Evolutionary conservation across 1,139 yeast genomes (phyloP), one percentile per base, ranked within the genome.

Genomic region (Pichia sp.): DNA sequence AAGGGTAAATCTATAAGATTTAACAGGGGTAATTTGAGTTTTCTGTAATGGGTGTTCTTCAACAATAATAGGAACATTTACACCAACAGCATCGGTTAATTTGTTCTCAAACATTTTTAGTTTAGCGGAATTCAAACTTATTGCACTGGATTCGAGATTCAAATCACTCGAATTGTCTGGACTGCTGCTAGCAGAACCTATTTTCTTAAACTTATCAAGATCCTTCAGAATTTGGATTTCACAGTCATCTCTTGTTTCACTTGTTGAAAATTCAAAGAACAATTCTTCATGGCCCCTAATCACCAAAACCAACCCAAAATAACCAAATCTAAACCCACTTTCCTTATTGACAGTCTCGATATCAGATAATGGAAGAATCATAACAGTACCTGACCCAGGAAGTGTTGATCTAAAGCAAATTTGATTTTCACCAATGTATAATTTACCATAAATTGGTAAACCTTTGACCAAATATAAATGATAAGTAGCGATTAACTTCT

Each of bases 391-490:
- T 0, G 85, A 76, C 0, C 96, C 96, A 0, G 95, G 95, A 6
- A 89, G 62, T 40, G 88, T 70, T 45, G 96, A 84, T 51, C 95
- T 72, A 65, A 86, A 91, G 54, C 96, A 90, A 17, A 91, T 62
- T 52, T 75, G 79, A 33, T 72, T 73, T 22, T 75, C 71, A 1
- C 96, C 87, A 18, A 91, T 61, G 59, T 89, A 89, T 3, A 91
- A 61, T 60, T 87, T 87, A 3, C 98, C 98, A 66, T 86, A 87
- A 5, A 84, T 71, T 0, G 96, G 96, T 17, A 87, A 67, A 3
- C 85, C 77, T 53, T 85, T 77, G 52, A 78, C 82, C 27, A 90
- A 65, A 64, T 88, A 87, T 8, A 86, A 76, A 59, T 79, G 83
- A 60, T 87, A 91, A 1, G 89, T 75, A 0, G 96, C 83, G 1